Conservation (phyloP, 805 yeast species). For the Schizosaccharomyces japonicus region DNA sequence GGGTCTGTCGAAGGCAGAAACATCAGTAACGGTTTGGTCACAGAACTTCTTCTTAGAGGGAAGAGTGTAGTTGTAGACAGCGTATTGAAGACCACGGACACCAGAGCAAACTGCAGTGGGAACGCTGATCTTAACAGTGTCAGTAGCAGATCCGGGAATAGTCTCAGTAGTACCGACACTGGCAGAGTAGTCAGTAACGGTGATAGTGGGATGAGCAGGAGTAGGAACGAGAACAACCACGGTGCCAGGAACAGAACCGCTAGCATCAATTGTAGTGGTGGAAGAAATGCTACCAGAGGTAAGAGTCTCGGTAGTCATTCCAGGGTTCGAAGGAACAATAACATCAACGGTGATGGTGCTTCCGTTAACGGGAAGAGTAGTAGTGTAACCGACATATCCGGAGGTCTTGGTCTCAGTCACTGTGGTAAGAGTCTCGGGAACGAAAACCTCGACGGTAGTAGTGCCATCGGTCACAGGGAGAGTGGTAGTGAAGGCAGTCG, state of each 20-base stretch:
- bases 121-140: neutral
- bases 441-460: too few species aligned
- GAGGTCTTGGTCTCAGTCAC: too few species aligned
- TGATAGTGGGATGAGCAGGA: neutral
- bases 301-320: neutral
- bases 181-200: neutral
- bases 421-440: too few species aligned
- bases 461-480: too few species aligned
- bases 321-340: too few species aligned
- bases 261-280: neutral
- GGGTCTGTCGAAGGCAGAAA: neutral
- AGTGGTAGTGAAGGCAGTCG: too few species aligned
- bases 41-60: neutral
- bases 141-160: neutral
- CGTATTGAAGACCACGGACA: neutral
- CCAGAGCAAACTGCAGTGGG: neutral
- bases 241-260: neutral
- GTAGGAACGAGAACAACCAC: neutral
- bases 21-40: neutral
- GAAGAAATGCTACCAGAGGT: neutral
- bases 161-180: neutral
- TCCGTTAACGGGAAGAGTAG: too few species aligned
- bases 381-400: too few species aligned
- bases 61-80: neutral
- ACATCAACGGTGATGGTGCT: too few species aligned